Base-by-base conservation (phyloP, 768 basidiomycete genomes). In the Lactarius indigo region DNA sequence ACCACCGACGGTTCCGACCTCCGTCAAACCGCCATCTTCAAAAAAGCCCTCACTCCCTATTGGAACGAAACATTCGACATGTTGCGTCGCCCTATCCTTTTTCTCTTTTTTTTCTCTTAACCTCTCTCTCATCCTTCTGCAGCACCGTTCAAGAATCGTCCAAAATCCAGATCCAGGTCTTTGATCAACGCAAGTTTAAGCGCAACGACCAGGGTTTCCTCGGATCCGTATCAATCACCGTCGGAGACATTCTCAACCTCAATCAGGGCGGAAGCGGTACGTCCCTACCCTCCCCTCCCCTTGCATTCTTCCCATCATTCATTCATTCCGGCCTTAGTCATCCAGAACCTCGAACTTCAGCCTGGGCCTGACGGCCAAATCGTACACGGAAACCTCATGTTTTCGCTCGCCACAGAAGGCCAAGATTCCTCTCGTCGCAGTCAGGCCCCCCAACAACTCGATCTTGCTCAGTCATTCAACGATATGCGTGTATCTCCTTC, bases 51-150 rank as follows among this genome's bases (percentile, higher is more conserved):
- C 68, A 87, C 80, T 69, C 89, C 92, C 12, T 80, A 85, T n/a
- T 94, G 92, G 92, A 90, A 87, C 71, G 90, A 94, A 75, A 83
- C 86, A 63, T 94, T 94, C 73, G 91, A 94, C 74, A 83, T 95
- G 92, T 94, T 78, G 17, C 39, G 56, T 68, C 47, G 13, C 57
- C 59, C 57, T 61, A 23, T 61, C 56, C 42, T 35, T 31, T 41
- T 4, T 42, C 20, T 20, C 39, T 2, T 23, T 10, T 59, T 12
- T n/a, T 1, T 50, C n/a, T 26, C 12, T n/a, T 23, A 18, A 28
- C 17, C 63, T 15, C 37, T 33, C 68, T 23, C 63, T 64, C 70
- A 35, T 33, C 42, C 64, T 41, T 66, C 50, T 30, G 5, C 70
- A 92, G 92, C 70, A 82, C 81, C 68, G 85, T 94, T 70, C 88